Evolutionary conservation across 2,329 filamentous ascomycete genomes (phyloP), one percentile per base, ranked within the genome.

Genomic region (Aurifilum marmelostoma): DNA sequence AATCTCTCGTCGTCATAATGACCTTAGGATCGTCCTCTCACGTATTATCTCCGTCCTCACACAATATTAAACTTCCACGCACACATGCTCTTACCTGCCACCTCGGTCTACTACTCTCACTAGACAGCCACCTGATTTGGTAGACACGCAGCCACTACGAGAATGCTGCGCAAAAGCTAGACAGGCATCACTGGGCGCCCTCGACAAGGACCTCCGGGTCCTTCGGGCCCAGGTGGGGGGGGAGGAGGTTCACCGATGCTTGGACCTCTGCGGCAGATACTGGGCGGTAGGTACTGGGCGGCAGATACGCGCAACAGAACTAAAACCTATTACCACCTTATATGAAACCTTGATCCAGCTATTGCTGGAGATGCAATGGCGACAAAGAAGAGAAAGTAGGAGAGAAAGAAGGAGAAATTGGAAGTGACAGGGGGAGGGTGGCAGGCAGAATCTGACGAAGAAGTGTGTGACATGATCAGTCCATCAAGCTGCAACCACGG

Each of bases 401-500:
- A n/a, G 43, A 9, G 21, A n/a, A n/a, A n/a, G 8, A n/a, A n/a
- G 8, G 43, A n/a, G 3, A 21, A 6, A 6, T 3, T 39, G 37
- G 37, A 6, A 39, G 12, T 37, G 29, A n/a, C 58, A 4, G 34
- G 32, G 18, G 9, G 6, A 6, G 39, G 21, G 16, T n/a, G 21
- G 58, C n/a, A n/a, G n/a, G n/a, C n/a, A n/a, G n/a, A n/a, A n/a
- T n/a, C n/a, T n/a, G n/a, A n/a, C n/a, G n/a, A n/a, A n/a, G n/a
- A n/a, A n/a, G 21, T 32, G 58, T 41, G 62, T 63, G 60, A 37
- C 24, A 67, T 63, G 58, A 56, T 50, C 32, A 27, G 50, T 29
- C 54, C 24, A 60, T 61, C 32, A 54, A 64, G 32, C 21, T 65
- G 67, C 61, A 60, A 34, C 67, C 50, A 58, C 39, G 21, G 61